Evolutionary conservation across 352 stramenopile species (phyloP).

Genomic region (Phytophthora vignae): DNA sequence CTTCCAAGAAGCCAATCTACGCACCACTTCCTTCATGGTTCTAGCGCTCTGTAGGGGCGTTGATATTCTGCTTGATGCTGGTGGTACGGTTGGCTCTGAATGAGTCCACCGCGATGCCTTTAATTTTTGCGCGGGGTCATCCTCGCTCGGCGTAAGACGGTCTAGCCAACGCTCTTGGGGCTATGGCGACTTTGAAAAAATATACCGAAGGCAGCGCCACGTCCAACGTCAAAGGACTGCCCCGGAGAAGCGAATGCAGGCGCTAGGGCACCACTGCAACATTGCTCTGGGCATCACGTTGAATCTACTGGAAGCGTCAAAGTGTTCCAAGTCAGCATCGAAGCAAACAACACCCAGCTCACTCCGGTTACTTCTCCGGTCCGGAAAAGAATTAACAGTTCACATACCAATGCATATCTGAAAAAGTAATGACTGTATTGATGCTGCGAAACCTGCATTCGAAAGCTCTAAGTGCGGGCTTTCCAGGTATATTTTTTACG

Average conservation of each 20-base stretch:
- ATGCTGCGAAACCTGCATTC: no score
- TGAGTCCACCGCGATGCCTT: background rate
- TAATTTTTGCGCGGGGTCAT: background rate
- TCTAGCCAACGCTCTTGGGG: background rate
- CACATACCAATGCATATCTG: no score
- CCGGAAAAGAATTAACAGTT: no score
- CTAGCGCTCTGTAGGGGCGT: background rate
- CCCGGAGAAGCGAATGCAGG: background rate
- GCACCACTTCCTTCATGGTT: slow-evolving; percentile 3
- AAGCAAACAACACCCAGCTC: background rate
- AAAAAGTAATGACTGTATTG: no score
- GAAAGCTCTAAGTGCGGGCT: no score
- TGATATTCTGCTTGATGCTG: background rate
- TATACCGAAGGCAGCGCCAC: background rate
- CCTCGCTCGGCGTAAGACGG: background rate
- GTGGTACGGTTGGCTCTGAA: background rate
- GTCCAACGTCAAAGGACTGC: background rate
- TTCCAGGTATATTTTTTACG: no score
- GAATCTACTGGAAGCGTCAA: background rate
- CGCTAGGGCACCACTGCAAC: background rate
- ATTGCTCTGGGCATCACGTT: background rate
- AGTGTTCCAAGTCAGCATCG: background rate
- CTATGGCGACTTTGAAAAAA: background rate
- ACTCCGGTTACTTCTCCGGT: no score
- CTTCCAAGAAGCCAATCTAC: background rate